Evolutionary conservation across 2,329 filamentous ascomycete species (phyloP), one percentile per base, ranked within the genome.

Genomic region (Colletotrichum euphorbiae): DNA sequence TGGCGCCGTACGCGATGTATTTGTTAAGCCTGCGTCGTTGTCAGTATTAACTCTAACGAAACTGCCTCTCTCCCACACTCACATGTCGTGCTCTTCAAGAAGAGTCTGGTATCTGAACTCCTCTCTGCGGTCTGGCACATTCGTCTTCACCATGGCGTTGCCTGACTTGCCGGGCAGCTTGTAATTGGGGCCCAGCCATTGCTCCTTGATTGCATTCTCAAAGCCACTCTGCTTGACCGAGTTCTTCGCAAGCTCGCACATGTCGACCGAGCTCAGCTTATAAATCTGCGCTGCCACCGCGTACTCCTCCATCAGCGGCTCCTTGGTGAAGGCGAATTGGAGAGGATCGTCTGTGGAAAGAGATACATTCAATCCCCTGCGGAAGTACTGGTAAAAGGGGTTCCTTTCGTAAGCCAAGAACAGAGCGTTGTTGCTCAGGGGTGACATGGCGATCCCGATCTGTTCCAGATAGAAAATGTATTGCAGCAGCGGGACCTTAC

Each of bases 361-460:
- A 1, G 95, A 98, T 6, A 99, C 94, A 76, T 99, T 99, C 58
- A 99, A 82, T 0, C 96, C 96, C 62, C 96, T 90, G 76, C 93
- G 91, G 84, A 99, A 99, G 80, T 99, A 99, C 75, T 92, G 93
- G 73, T 97, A 86, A 80, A 97, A 99, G 0, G 96, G 96, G 74
- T 99, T 99, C 67, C 97, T 90, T 79, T 99, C 96, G 76, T 99
- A 98, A 1, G 95, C 94, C 59, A 99, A 82, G 81, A 99, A 99
- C 36, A 99, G 82, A 0, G 96, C 96, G 74, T 99, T 99, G 83
- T 99, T 99, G 79, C 94, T 97, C 51, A 99, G 85, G 2, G 96
- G 96, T n/a, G 95, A 98, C 96, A 99, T 99, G 69, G 96, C 96
- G 71, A 99, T 96, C 66, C 96, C 96, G 70, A 99, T 98, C 77